These are phyloP conservation scores for Lasiodiplodia sp. DNA, from an alignment of 2,329 filamentous ascomycete genomes.

Conservation along the genomic window DNA sequence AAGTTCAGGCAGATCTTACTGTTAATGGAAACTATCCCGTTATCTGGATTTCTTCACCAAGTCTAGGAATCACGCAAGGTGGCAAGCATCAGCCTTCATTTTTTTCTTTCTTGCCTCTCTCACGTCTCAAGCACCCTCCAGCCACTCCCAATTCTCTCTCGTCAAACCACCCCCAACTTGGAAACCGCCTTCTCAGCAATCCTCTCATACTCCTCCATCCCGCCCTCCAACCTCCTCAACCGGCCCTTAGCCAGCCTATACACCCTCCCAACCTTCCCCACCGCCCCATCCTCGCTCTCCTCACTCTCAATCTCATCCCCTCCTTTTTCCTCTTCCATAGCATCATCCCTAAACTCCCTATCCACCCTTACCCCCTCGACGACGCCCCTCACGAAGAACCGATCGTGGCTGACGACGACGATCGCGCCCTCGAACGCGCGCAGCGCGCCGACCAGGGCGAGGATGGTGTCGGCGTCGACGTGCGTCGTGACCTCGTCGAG, in stretches of 20 bases:
- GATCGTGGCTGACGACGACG: constrained; percentile 80
- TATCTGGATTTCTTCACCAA: no score
- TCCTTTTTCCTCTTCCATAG: constrained; percentile 66
- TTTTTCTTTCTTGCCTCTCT: background rate
- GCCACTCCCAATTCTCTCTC: background rate
- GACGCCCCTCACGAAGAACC: constrained; percentile 78
- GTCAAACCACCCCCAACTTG: constrained; percentile 35
- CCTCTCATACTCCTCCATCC: constrained; percentile 48
- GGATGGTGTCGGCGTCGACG: constrained; percentile 82
- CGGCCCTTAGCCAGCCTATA: constrained; percentile 46
- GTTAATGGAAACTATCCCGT: no score
- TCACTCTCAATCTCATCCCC: constrained; percentile 54
- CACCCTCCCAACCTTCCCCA: constrained; percentile 50
- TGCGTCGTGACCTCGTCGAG: constrained; percentile 87
- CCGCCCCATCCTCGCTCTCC: constrained; percentile 57
- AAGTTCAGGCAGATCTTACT: no score
- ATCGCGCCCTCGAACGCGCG: constrained; percentile 75
- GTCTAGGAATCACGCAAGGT: no score
- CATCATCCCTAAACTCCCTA: constrained; percentile 62
- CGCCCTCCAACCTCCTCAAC: constrained; percentile 45
- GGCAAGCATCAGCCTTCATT: background rate
- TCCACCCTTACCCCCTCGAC: constrained; percentile 60
- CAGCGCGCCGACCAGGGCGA: constrained; percentile 72
- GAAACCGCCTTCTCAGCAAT: constrained; percentile 44
- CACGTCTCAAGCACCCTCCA: background rate